phyloP scores from a whole-genome alignment of 2,329 filamentous ascomycete species.

The Ilyonectria sp. region DNA sequence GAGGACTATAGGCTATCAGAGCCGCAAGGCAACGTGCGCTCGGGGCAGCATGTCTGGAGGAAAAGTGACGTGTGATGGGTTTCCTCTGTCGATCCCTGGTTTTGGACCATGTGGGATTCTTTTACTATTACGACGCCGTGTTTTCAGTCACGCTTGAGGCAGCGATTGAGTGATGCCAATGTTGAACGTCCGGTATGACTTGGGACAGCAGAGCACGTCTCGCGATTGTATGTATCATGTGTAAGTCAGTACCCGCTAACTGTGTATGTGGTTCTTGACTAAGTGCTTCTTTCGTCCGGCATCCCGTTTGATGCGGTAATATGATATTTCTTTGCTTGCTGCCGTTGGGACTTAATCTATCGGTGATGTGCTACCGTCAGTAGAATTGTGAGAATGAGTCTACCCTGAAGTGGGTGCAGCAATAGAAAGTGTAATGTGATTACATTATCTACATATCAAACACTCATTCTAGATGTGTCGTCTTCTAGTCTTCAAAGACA shows the following conservation, averaged over 20 bases:
- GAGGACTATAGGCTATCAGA: constrained; percentile 11
- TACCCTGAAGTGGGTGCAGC: neutral
- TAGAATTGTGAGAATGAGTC: too few relatives aligned
- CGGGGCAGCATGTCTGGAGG: constrained; percentile 4
- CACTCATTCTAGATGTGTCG: neutral
- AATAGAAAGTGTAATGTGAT: neutral
- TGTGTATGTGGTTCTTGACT: neutral
- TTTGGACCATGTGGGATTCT: constrained; percentile 16
- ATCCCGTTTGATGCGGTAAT: neutral
- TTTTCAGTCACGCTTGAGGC: neutral
- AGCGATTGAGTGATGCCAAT: neutral
- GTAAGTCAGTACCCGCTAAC: neutral
- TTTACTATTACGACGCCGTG: constrained; percentile 9
- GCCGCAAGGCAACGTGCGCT: constrained; percentile 19
- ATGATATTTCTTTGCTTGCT: too few relatives aligned
- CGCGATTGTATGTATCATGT: constrained; percentile 8
- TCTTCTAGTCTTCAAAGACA: too few relatives aligned
- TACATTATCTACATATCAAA: neutral
- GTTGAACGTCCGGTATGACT: neutral
- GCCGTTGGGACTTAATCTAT: too few relatives aligned
- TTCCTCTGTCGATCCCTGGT: constrained; percentile 18
- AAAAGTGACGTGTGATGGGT: constrained; percentile 2
- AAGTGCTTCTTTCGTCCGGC: neutral
- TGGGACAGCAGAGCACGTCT: neutral
- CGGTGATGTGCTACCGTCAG: too few relatives aligned